Conservation (phyloP, 1,139 yeast genomes). For the Nematodospora anomalae region DNA sequence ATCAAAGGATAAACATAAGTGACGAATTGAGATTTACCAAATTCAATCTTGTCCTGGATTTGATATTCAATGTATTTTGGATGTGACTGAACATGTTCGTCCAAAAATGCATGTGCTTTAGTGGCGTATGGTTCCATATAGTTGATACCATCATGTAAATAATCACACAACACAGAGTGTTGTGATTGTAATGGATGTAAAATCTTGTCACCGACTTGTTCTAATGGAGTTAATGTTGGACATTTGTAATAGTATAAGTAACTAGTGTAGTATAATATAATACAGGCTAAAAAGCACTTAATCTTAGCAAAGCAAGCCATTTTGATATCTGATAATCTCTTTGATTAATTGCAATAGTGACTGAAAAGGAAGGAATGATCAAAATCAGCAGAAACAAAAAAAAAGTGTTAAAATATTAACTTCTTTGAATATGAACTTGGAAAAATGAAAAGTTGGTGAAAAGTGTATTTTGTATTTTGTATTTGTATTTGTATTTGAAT, state of each 20-base stretch:
- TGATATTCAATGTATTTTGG: conserved; percentile 35
- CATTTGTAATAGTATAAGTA: conserved; percentile 47
- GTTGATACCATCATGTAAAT: conserved; percentile 30
- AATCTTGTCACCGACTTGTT: conserved; percentile 28
- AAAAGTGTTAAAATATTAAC: neutral
- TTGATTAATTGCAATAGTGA: conserved; percentile 1
- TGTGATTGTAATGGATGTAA: conserved; percentile 43
- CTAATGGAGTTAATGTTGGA: conserved; percentile 32
- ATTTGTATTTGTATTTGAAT: no score
- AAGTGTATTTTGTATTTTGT: no score
- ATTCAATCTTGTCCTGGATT: conserved; percentile 29
- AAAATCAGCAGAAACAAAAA: conserved; percentile 1
- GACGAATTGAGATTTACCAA: conserved; percentile 19
- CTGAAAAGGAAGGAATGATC: neutral
- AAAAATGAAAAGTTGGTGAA: no score
- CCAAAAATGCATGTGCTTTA: conserved; percentile 31
- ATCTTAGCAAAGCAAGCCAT: conserved; percentile 18
- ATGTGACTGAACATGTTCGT: conserved; percentile 38
- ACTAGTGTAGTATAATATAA: conserved; percentile 34
- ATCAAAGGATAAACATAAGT: conserved; percentile 28
- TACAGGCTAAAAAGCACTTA: conserved; percentile 29
- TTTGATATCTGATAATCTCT: neutral
- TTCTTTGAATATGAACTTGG: no score
- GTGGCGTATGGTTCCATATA: conserved; percentile 34
- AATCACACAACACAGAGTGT: conserved; percentile 32